These are phyloP conservation scores for Taxawa tesnikishii DNA, from an alignment of 2,329 filamentous ascomycete species.

Conservation along the genomic window DNA sequence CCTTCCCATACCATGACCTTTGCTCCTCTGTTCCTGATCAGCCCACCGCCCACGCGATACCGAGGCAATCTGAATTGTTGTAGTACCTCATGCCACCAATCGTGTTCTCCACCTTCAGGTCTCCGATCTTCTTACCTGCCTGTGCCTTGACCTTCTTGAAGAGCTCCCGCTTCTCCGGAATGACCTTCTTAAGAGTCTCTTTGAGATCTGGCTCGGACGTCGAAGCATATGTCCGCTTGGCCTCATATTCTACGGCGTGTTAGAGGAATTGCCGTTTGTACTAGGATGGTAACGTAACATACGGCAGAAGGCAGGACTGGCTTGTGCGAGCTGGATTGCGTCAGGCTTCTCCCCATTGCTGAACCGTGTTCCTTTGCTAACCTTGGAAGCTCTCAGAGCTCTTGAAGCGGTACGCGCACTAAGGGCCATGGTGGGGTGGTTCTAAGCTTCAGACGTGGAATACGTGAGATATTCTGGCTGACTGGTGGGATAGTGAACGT, in stretches of 20 bases:
- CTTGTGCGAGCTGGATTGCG: neutral
- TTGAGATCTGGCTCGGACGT: conserved; percentile 81
- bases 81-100: conserved; percentile 84
- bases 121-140: conserved; percentile 69
- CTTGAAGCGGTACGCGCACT: conserved; percentile 49
- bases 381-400: conserved; percentile 53
- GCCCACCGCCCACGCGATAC: too few species aligned
- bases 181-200: conserved; percentile 66
- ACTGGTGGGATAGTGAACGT: neutral
- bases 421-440: conserved; percentile 44
- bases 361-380: conserved; percentile 32
- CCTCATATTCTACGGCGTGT: conserved; percentile 18
- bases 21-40: conserved; percentile 46
- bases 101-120: conserved; percentile 87
- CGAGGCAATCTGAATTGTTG: too few species aligned
- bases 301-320: neutral
- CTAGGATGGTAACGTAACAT: neutral
- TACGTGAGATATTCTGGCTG: neutral
- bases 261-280: conserved; percentile 10
- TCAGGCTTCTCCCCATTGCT: too few species aligned
- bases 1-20: conserved; percentile 99
- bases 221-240: conserved; percentile 52
- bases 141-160: conserved; percentile 88
- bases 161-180: conserved; percentile 87
- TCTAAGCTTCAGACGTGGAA: neutral